These are phyloP conservation scores for Casuarina glauca DNA, from an alignment of 306 rosid genomes.

Conservation along the genomic window DNA sequence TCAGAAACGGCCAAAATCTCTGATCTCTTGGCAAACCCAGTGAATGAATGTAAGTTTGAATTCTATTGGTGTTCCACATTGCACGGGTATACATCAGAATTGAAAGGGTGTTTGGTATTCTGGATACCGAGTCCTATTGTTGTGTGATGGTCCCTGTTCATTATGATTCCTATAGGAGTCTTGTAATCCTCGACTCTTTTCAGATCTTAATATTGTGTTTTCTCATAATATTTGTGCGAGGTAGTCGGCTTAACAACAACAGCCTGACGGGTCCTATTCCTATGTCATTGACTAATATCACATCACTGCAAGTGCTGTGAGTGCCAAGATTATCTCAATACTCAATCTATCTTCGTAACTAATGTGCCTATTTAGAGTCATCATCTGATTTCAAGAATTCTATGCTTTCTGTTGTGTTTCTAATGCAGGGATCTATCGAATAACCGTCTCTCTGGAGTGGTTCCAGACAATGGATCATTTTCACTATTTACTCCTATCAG, in stretches of 20 bases:
- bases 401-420: conserved; percentile 8
- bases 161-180: background rate
- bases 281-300: conserved; percentile 85
- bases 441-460: conserved; percentile 80
- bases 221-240: conserved; percentile 53
- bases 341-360: conserved; percentile 5
- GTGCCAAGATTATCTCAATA: conserved; percentile 39
- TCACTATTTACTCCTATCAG: conserved; percentile 98
- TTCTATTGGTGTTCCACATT: background rate
- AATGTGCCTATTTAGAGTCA: background rate
- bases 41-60: background rate
- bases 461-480: conserved; percentile 98
- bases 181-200: conserved; percentile 2
- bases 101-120: background rate
- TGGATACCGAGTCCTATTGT: background rate
- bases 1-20: background rate
- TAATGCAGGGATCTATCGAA: conserved; percentile 88
- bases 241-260: conserved; percentile 98
- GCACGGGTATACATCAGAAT: background rate
- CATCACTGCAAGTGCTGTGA: conserved; percentile 97
- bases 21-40: background rate
- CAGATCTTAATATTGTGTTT: conserved; percentile 38
- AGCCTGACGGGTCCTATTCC: conserved; percentile 90
- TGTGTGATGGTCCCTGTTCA: conserved; percentile 10
- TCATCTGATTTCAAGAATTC: conserved; percentile 15